Percentiles rank a stretch among this genome's conserved stretches.
phyloP scores from a whole-genome alignment of 2,329 filamentous ascomycete genomes.

The Fusarium scirpi region DNA sequence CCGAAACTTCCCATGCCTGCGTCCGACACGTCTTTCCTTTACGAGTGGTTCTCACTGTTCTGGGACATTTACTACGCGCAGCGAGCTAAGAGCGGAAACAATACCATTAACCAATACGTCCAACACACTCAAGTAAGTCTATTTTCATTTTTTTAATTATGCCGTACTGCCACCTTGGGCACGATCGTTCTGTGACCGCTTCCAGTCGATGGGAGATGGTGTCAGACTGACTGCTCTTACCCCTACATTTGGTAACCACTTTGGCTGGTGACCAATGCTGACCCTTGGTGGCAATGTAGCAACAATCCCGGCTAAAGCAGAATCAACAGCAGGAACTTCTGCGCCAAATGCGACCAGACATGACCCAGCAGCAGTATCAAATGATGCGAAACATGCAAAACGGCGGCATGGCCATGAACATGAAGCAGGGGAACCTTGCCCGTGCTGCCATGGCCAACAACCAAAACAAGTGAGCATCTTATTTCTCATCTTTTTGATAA shows the following conservation, averaged over 20 bases:
- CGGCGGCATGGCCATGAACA: slow-evolving; percentile 67
- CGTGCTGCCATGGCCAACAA: slow-evolving; percentile 84
- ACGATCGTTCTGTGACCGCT: slow-evolving; percentile 16
- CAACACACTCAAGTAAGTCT: slow-evolving; percentile 76
- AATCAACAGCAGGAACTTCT: slow-evolving; percentile 82
- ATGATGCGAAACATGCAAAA: slow-evolving; percentile 78
- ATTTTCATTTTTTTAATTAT: slow-evolving; percentile 20
- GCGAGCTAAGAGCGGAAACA: slow-evolving; percentile 74
- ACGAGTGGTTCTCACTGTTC: slow-evolving; percentile 97
- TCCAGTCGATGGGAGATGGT: slow-evolving; percentile 17
- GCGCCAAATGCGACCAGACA: slow-evolving; percentile 75
- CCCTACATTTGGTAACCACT: slow-evolving; percentile 41
- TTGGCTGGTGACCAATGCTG: slow-evolving; percentile 40
- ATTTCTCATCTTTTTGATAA: slow-evolving; percentile 1
- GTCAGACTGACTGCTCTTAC: slow-evolving; percentile 27
- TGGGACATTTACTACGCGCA: slow-evolving; percentile 95
- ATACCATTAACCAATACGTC: slow-evolving; percentile 79
- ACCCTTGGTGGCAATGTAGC: slow-evolving; percentile 54
- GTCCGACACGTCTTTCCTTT: slow-evolving; percentile 84
- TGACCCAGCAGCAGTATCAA: slow-evolving; percentile 67
- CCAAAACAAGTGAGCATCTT: slow-evolving; percentile 71
- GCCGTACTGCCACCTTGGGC: slow-evolving; percentile 24
- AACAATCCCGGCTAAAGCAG: slow-evolving; percentile 79
- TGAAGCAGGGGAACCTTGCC: slow-evolving; percentile 72
- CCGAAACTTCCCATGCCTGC: slow-evolving; percentile 74